Evolutionary conservation across 2,329 filamentous ascomycete species (phyloP).

Genomic region (Chrysoporthe deuterocubensis): DNA sequence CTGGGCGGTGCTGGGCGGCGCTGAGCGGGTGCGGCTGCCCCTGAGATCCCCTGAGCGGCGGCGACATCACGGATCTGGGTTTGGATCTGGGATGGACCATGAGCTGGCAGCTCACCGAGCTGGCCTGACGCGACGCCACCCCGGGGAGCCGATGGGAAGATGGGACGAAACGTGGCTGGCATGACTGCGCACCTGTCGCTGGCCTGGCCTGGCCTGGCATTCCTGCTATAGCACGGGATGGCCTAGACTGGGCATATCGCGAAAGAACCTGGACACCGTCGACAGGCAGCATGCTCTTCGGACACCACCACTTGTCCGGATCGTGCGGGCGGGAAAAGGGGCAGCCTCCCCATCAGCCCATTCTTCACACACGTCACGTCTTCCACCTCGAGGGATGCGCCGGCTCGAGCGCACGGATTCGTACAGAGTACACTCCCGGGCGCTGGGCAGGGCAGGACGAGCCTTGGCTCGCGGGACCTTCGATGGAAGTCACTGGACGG

Average conservation of each 20-base stretch:
- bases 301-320: background rate
- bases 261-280: slow-evolving; percentile 8
- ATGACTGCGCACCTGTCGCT: slow-evolving; percentile 10
- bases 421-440: background rate
- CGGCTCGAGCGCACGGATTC: background rate
- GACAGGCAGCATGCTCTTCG: background rate
- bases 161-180: slow-evolving; percentile 25
- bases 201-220: background rate
- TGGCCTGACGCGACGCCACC: background rate
- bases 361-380: background rate
- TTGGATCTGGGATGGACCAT: background rate
- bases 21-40: background rate
- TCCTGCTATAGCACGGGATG: too few relatives aligned
- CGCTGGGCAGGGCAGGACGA: background rate
- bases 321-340: background rate
- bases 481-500: slow-evolving; percentile 14
- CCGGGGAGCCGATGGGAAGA: slow-evolving; percentile 1
- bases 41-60: slow-evolving; percentile 13
- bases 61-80: background rate
- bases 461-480: background rate
- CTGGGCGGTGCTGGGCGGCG: background rate
- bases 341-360: slow-evolving; percentile 3
- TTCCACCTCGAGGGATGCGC: background rate
- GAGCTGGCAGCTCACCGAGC: background rate
- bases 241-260: background rate